Conservation (phyloP, 257 asterid species). For the Nicotiana benthamiana region DNA sequence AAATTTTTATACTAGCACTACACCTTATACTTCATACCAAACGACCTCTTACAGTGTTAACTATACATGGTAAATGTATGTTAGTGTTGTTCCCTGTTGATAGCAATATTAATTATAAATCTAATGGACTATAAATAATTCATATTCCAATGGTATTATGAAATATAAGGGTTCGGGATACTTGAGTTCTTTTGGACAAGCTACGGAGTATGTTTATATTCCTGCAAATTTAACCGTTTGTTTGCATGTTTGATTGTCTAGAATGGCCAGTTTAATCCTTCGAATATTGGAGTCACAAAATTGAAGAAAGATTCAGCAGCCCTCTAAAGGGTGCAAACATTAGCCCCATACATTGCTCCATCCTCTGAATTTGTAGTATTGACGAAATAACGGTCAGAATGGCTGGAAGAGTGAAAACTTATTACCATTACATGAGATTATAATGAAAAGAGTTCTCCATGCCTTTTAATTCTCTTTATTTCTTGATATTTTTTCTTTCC, state of each 20-base stretch:
- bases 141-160: not conserved
- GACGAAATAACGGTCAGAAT: not conserved
- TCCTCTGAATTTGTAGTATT: not conserved
- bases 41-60: not conserved
- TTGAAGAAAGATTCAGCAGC: not conserved
- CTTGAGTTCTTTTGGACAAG: not conserved
- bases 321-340: not conserved
- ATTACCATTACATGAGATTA: not conserved
- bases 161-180: not conserved
- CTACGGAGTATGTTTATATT: not conserved
- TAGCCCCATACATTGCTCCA: not conserved
- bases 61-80: not conserved
- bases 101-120: not conserved
- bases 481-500: not conserved
- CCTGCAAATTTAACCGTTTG: not conserved
- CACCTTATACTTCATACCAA: too few species aligned
- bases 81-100: not conserved
- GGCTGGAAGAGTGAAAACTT: not conserved
- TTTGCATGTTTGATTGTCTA: not conserved
- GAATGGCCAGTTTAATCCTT: not conserved
- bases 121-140: not conserved
- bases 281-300: not conserved
- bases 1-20: too few species aligned
- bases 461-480: not conserved
- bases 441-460: not conserved